Conservation (phyloP, 1,284 basidiomycete species). For the Meira miltonrushii region DNA sequence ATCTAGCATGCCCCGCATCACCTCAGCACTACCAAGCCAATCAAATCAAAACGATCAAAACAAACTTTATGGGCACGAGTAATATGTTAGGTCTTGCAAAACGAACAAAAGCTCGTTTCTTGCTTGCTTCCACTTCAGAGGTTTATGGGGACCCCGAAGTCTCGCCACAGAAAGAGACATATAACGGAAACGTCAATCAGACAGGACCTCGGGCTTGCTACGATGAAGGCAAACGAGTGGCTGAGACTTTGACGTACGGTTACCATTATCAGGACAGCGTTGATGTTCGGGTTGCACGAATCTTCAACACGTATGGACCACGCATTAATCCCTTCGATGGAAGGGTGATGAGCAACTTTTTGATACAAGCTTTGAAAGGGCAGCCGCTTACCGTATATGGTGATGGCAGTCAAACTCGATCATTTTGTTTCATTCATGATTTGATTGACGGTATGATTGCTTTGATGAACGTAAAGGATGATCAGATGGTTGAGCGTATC, state of each 20-base stretch:
- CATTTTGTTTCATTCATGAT: conserved; percentile 68
- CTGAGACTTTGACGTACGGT: conserved; percentile 40
- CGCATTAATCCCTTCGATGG: conserved; percentile 90
- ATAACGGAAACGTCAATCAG: conserved; percentile 78
- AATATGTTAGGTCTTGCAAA: conserved; percentile 99
- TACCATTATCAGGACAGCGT: conserved; percentile 90
- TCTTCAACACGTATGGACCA: conserved; percentile 44
- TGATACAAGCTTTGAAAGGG: conserved; percentile 88
- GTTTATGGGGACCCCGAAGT: conserved; percentile 96
- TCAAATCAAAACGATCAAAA: conserved; percentile 65
- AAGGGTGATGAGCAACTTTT: conserved; percentile 96
- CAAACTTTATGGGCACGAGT: conserved; percentile 77
- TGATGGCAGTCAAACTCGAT: conserved; percentile 89
- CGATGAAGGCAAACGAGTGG: conserved; percentile 67
- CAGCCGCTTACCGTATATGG: conserved; percentile 96
- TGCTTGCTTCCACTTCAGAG: conserved; percentile 93
- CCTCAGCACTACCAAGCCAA: conserved; percentile 42
- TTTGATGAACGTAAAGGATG: conserved; percentile 40
- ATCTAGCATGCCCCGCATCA: conserved; percentile 41
- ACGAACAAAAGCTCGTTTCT: conserved; percentile 90
- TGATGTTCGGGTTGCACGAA: conserved; percentile 61
- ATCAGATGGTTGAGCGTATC: neutral
- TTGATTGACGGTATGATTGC: conserved; percentile 56
- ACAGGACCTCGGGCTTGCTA: conserved; percentile 96
- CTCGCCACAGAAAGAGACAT: conserved; percentile 77